Conservation (phyloP, 1,284 basidiomycete genomes). For the Apiotrichum laibachii region DNA sequence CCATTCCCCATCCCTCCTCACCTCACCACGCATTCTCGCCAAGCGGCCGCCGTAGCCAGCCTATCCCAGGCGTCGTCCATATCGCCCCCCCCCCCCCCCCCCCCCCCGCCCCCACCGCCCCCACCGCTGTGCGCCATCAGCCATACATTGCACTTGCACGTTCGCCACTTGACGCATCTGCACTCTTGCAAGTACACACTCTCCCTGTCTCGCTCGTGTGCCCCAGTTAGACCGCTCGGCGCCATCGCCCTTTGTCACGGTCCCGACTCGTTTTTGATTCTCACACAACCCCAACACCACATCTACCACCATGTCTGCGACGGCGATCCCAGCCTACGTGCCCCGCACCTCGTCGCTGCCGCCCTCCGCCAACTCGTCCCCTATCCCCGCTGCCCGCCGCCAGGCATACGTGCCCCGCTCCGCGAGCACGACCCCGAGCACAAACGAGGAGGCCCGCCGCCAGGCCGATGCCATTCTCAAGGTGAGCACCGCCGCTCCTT, state of each 20-base stretch:
- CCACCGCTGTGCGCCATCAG: too few relatives aligned
- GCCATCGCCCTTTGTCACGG: neutral
- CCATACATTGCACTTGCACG: too few relatives aligned
- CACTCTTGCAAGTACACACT: too few relatives aligned
- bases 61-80: too few relatives aligned
- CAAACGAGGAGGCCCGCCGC: slow-evolving; percentile 25
- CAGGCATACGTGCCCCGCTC: slow-evolving; percentile 16
- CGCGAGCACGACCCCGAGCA: slow-evolving; percentile 5
- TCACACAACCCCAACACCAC: neutral
- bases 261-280: neutral
- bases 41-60: too few relatives aligned
- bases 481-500: slow-evolving; percentile 19
- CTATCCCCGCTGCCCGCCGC: slow-evolving; percentile 5
- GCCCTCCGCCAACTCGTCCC: slow-evolving; percentile 11
- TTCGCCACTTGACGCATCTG: too few relatives aligned
- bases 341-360: slow-evolving; percentile 21
- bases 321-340: slow-evolving; percentile 22
- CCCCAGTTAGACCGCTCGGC: too few relatives aligned
- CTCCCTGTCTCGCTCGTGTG: too few relatives aligned
- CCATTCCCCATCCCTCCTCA: too few relatives aligned
- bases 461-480: slow-evolving; percentile 33
- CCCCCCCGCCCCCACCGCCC: too few relatives aligned
- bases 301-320: slow-evolving; percentile 10
- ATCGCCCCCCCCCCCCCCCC: too few relatives aligned
- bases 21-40: too few relatives aligned